These are phyloP conservation scores for Ceratobasidium theobromae DNA, from an alignment of 1,284 basidiomycete genomes.

Conservation along the genomic window DNA sequence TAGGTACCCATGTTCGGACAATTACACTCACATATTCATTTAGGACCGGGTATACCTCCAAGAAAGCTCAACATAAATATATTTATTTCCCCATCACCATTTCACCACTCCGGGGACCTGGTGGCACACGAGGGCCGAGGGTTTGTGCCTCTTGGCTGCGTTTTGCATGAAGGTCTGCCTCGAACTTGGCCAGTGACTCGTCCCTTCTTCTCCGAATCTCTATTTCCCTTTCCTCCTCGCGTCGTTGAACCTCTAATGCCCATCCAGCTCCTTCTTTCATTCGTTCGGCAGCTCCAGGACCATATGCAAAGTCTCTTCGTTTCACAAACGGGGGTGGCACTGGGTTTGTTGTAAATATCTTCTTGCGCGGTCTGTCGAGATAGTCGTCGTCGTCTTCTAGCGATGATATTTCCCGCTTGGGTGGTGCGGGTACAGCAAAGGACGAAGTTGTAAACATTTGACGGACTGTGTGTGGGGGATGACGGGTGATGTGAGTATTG, in stretches of 20 bases:
- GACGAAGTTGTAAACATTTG: slow-evolving; percentile 10
- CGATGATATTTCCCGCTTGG: slow-evolving; percentile 25
- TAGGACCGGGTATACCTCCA: not conserved
- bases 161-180: slow-evolving; percentile 5
- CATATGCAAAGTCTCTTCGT: slow-evolving; percentile 30
- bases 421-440: not conserved
- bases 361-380: slow-evolving; percentile 28
- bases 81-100: slow-evolving; percentile 12
- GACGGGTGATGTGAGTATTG: not conserved
- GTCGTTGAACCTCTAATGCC: slow-evolving; percentile 25
- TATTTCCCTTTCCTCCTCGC: slow-evolving; percentile 21
- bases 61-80: not conserved
- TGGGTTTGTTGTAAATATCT: slow-evolving; percentile 32
- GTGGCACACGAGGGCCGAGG: not conserved
- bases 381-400: slow-evolving; percentile 32
- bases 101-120: not conserved
- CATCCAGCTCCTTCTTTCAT: slow-evolving; percentile 22
- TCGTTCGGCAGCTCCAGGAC: slow-evolving; percentile 26
- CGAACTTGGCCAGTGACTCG: slow-evolving; percentile 23
- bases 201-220: slow-evolving; percentile 13
- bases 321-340: slow-evolving; percentile 29
- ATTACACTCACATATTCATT: not conserved
- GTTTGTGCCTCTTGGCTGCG: not conserved
- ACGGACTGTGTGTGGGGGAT: not conserved
- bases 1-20: not conserved